These are phyloP conservation scores for Thamnidium elegans DNA, from an alignment of 192 early-diverging fungal genomes.

Conservation along the genomic window DNA sequence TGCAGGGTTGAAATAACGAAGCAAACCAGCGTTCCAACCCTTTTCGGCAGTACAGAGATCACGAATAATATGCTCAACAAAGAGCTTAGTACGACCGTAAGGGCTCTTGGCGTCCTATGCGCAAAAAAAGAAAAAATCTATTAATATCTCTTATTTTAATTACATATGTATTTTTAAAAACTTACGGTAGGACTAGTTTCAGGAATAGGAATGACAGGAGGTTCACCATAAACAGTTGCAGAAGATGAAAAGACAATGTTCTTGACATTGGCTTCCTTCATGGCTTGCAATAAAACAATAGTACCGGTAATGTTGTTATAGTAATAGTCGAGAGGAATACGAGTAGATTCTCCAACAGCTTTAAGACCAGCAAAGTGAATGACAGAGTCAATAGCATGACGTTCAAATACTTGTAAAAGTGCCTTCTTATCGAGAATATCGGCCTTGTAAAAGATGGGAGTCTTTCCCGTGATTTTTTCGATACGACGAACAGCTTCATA, in stretches of 20 bases:
- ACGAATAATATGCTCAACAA: conserved; percentile 76
- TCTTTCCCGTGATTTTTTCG: conserved; percentile 56
- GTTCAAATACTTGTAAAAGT: conserved; percentile 68
- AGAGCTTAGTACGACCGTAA: conserved; percentile 92
- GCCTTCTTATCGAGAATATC: conserved; percentile 75
- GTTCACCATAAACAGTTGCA: conserved; percentile 84
- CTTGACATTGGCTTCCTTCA: conserved; percentile 75
- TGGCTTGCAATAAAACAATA: conserved; percentile 75
- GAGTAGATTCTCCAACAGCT: conserved; percentile 77
- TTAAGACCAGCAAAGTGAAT: conserved; percentile 90
- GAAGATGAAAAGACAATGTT: conserved; percentile 94
- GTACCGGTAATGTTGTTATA: conserved; percentile 92
- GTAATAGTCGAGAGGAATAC: conserved; percentile 85
- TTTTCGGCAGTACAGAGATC: conserved; percentile 62
- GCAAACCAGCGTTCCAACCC: conserved; percentile 63
- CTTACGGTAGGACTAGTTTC: conserved; percentile 61
- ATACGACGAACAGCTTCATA: conserved; percentile 73
- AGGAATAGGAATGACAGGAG: conserved; percentile 48
- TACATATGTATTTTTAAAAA: neutral
- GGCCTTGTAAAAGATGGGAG: conserved; percentile 66
- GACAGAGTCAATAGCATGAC: conserved; percentile 52
- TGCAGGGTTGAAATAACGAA: conserved; percentile 97
- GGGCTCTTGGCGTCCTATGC: conserved; percentile 74
- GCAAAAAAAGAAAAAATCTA: neutral
- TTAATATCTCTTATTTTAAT: neutral